Conservation (phyloP, 2,329 filamentous ascomycete species). For the Trichoderma arundinaceum region DNA sequence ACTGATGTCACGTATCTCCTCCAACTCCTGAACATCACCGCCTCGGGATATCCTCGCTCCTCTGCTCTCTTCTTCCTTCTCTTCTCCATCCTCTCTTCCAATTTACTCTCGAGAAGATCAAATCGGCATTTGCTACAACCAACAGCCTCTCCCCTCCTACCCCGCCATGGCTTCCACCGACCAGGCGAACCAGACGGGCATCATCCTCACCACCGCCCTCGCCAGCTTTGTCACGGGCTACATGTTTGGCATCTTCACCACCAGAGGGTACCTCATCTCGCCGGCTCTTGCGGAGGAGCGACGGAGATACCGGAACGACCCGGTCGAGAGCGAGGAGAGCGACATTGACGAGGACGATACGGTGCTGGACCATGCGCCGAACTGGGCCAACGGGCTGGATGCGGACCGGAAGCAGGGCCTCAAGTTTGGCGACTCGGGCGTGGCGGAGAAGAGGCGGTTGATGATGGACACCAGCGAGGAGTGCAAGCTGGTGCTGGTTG, state of each 20-base stretch:
- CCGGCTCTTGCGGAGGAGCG: slow-evolving; percentile 62
- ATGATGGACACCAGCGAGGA: slow-evolving; percentile 65
- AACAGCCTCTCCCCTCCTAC: neutral
- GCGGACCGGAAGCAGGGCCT: slow-evolving; percentile 65
- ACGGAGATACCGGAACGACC: slow-evolving; percentile 61
- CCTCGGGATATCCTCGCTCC: neutral
- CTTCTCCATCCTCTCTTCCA: slow-evolving; percentile 1
- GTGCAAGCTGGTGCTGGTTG: slow-evolving; percentile 92
- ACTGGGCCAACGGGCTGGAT: slow-evolving; percentile 67
- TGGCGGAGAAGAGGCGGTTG: slow-evolving; percentile 49
- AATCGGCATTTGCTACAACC: neutral
- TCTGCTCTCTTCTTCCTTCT: neutral
- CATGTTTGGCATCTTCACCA: slow-evolving; percentile 77
- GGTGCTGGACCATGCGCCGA: slow-evolving; percentile 68
- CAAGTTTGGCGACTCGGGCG: slow-evolving; percentile 41
- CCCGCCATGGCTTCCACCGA: slow-evolving; percentile 44
- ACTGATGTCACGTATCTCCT: neutral
- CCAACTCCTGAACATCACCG: neutral
- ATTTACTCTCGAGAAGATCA: neutral
- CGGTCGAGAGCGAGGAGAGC: slow-evolving; percentile 71
- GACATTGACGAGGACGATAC: slow-evolving; percentile 67
- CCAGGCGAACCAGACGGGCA: slow-evolving; percentile 54
- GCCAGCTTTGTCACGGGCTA: slow-evolving; percentile 78
- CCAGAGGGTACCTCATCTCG: slow-evolving; percentile 64
- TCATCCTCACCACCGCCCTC: slow-evolving; percentile 75